These are phyloP conservation scores for Babjeviella inositovora DNA, from an alignment of 805 yeast species.

Conservation along the genomic window DNA sequence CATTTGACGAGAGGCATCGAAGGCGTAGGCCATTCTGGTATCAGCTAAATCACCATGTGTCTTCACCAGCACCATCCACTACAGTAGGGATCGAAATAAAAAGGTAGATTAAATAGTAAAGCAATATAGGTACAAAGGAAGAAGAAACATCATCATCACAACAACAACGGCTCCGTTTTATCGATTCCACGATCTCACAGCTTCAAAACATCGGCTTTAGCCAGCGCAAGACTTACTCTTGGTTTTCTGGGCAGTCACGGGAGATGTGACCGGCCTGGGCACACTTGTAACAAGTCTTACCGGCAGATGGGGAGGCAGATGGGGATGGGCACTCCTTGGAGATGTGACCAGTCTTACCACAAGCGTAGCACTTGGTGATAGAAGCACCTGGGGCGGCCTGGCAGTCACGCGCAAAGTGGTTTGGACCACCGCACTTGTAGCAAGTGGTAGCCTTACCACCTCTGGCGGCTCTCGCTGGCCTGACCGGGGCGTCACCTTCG, in stretches of 20 bases:
- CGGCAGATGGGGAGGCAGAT: conserved; percentile 31
- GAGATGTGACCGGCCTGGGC: conserved; percentile 80
- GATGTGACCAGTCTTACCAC: conserved; percentile 84
- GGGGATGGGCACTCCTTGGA: conserved; percentile 63
- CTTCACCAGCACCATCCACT: too few relatives aligned
- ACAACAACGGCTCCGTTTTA: too few relatives aligned
- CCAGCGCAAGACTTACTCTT: too few relatives aligned
- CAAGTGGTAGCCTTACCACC: conserved; percentile 37
- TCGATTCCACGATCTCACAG: too few relatives aligned
- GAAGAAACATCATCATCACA: too few relatives aligned
- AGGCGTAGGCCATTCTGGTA: too few relatives aligned
- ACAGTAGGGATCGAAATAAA: too few relatives aligned
- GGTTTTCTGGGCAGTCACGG: conserved; percentile 48
- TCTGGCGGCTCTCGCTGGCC: conserved; percentile 7
- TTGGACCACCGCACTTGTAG: conserved; percentile 86
- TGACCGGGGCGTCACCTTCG: conserved; percentile 6
- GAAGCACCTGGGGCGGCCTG: conserved; percentile 44
- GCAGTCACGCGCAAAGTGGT: conserved; percentile 88
- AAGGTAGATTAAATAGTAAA: too few relatives aligned
- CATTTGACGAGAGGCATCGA: too few relatives aligned
- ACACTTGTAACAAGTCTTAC: conserved; percentile 32
- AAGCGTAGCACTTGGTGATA: conserved; percentile 74
- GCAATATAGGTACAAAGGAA: too few relatives aligned
- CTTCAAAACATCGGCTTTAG: too few relatives aligned
- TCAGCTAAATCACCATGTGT: too few relatives aligned